A percentile compares a stretch with the other conserved stretches of the same genome.
These are phyloP conservation scores for Globisporangium polare DNA, from an alignment of 352 stramenopile genomes.

Conservation along the genomic window DNA sequence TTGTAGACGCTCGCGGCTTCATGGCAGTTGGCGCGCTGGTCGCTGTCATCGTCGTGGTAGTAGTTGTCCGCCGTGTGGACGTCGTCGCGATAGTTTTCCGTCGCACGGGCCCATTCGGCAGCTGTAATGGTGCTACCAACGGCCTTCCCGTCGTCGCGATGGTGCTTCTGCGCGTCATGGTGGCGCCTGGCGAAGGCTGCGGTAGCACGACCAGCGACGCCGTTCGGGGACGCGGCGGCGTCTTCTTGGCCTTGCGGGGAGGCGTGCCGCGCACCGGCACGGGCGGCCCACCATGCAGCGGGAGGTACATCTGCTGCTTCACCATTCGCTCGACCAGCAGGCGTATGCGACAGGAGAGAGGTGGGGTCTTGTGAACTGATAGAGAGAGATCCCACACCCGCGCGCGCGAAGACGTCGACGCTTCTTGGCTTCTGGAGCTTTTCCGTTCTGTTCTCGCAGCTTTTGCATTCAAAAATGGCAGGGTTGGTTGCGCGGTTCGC, in stretches of 20 bases:
- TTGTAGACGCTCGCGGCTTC: background rate
- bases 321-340: background rate
- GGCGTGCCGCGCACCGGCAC: conserved; percentile 2
- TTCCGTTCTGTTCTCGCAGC: background rate
- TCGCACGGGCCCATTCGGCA: background rate
- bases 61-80: background rate
- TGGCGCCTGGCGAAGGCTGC: background rate
- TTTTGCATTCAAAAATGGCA: background rate
- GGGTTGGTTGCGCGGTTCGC: too few species aligned
- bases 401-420: too few species aligned
- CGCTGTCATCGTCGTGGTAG: background rate
- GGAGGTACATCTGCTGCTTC: conserved; percentile 3
- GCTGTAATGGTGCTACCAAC: background rate
- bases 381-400: background rate
- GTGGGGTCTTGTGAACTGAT: background rate
- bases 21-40: background rate
- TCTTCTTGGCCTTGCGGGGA: conserved; percentile 1
- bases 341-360: background rate
- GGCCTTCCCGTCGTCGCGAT: background rate
- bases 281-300: background rate
- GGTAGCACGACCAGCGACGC: background rate
- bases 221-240: background rate
- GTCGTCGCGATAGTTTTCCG: background rate
- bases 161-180: background rate
- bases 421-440: too few species aligned